Conservation (phyloP, 179 eudicot species). For the Spergularia azorica region DNA sequence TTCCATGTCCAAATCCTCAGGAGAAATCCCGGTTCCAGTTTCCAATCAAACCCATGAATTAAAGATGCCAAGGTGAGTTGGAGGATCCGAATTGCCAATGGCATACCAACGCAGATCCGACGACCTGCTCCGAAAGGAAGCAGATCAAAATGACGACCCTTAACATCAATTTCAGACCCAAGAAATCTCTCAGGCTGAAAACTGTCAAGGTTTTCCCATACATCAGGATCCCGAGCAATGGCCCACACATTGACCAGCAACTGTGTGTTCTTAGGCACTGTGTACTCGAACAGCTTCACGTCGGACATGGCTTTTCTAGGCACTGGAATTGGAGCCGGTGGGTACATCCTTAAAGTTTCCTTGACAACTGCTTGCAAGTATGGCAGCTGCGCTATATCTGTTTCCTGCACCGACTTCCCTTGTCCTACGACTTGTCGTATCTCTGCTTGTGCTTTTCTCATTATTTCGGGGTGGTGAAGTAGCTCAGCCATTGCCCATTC, state of each 20-base stretch:
- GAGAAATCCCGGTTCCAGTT: slow-evolving; percentile 25
- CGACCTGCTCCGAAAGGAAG: slow-evolving; percentile 15
- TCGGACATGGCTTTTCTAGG: slow-evolving; percentile 1
- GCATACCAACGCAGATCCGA: slow-evolving; percentile 18
- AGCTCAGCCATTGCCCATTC: slow-evolving; percentile 46
- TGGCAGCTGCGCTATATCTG: slow-evolving; percentile 28
- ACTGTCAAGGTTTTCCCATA: neutral
- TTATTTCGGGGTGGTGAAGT: slow-evolving; percentile 27
- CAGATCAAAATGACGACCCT: slow-evolving; percentile 16
- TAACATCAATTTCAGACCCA: slow-evolving; percentile 12
- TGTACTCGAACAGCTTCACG: neutral
- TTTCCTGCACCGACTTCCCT: slow-evolving; percentile 28
- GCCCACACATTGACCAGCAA: slow-evolving; percentile 20
- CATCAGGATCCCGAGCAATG: slow-evolving; percentile 8
- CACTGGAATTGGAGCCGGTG: slow-evolving; percentile 6
- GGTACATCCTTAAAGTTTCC: slow-evolving; percentile 43
- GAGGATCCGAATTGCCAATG: slow-evolving; percentile 29
- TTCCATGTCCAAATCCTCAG: slow-evolving; percentile 25
- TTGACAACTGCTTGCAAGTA: slow-evolving; percentile 44
- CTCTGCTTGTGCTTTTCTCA: slow-evolving; percentile 29
- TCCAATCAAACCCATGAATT: slow-evolving; percentile 36
- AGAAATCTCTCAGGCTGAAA: slow-evolving; percentile 21
- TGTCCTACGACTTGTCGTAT: slow-evolving; percentile 17
- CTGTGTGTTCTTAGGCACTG: slow-evolving; percentile 12
- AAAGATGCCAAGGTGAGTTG: slow-evolving; percentile 31